A percentile compares a stretch with the other conserved stretches of the same genome.
These are phyloP conservation scores for Coemansia sp. DNA, from an alignment of 192 early-diverging fungal genomes.

Conservation along the genomic window DNA sequence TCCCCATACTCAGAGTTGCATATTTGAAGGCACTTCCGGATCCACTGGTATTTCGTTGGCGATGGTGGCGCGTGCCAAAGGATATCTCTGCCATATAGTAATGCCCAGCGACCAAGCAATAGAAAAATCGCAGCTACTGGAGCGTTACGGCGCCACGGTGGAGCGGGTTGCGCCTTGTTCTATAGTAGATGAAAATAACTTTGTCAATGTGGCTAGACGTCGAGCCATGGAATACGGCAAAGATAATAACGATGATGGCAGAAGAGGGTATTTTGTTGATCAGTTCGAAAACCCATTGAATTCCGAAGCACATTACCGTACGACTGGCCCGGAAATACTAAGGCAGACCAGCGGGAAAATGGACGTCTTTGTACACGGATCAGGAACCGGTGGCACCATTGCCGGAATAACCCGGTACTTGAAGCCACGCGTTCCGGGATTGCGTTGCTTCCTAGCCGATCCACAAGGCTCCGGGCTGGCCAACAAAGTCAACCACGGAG, in stretches of 20 bases:
- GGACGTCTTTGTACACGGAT: conserved; percentile 89
- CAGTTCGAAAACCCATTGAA: conserved; percentile 96
- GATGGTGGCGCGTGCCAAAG: conserved; percentile 83
- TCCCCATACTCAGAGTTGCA: conserved; percentile 73
- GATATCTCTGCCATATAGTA: conserved; percentile 92
- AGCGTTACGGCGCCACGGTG: conserved; percentile 81
- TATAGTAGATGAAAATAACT: conserved; percentile 89
- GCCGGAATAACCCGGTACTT: conserved; percentile 89
- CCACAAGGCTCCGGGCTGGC: conserved; percentile 91
- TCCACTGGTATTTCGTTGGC: conserved; percentile 96
- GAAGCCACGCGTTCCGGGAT: conserved; percentile 62
- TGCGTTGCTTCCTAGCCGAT: conserved; percentile 81
- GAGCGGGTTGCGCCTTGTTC: conserved; percentile 90
- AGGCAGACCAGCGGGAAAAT: conserved; percentile 61
- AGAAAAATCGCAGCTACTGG: conserved; percentile 87
- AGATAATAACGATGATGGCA: neutral
- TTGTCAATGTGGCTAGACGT: conserved; percentile 84
- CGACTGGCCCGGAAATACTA: conserved; percentile 88
- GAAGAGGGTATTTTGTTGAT: conserved; percentile 78
- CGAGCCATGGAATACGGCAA: conserved; percentile 68
- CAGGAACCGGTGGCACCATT: conserved; percentile 90
- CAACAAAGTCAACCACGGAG: conserved; percentile 86
- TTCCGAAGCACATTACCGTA: conserved; percentile 73
- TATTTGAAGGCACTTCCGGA: conserved; percentile 96
- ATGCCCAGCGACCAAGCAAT: conserved; percentile 93